Conservation (phyloP, 345 rosid genomes). For the Noccaea caerulescens region DNA sequence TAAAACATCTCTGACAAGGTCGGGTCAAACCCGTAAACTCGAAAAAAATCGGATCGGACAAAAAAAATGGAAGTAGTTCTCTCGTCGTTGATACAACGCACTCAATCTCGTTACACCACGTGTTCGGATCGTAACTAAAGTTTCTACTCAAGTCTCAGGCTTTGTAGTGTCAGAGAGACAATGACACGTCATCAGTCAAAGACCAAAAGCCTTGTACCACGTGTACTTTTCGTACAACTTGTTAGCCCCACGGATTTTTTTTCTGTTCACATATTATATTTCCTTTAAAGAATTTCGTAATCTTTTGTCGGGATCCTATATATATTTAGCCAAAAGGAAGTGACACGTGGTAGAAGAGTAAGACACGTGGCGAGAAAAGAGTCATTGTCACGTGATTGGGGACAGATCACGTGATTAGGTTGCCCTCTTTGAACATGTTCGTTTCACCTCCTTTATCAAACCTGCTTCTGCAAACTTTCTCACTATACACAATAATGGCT, state of each 20-base stretch:
- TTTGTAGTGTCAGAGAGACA: constrained; percentile 22
- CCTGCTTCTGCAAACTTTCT: constrained; percentile 26
- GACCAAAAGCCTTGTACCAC: constrained; percentile 42
- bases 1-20: not conserved
- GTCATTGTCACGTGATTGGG: constrained; percentile 29
- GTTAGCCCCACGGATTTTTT: constrained; percentile 6
- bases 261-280: not conserved
- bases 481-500: constrained; percentile 33
- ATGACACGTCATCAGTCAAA: constrained; percentile 40
- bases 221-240: constrained; percentile 43
- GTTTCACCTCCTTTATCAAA: constrained; percentile 27
- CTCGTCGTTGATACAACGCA: not conserved
- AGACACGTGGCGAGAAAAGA: constrained; percentile 14
- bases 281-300: constrained; percentile 1
- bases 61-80: not conserved
- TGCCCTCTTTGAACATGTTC: constrained; percentile 37
- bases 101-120: constrained; percentile 11
- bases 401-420: constrained; percentile 44
- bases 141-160: not conserved
- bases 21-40: constrained; percentile 18
- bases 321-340: constrained; percentile 11
- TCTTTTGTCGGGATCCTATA: constrained; percentile 20
- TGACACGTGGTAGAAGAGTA: constrained; percentile 17
- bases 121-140: not conserved
- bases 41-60: not conserved